Percentiles rank a stretch among this genome's conserved stretches.
These are phyloP conservation scores for Phaffia rhodozyma DNA, from an alignment of 1,284 basidiomycete genomes.

Conservation along the genomic window DNA sequence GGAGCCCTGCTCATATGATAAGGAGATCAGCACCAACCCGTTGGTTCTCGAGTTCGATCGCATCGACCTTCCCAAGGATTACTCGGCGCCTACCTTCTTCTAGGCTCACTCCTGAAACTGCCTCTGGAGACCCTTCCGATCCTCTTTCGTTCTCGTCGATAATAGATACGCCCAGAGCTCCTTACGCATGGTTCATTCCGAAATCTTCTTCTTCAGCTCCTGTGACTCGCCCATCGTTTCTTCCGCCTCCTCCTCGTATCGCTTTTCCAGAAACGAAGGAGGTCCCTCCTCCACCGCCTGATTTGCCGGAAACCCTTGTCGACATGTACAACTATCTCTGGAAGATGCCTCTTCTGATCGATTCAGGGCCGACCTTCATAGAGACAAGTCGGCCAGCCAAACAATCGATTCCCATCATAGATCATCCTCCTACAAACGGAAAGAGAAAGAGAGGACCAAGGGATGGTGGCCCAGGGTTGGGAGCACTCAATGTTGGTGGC, in stretches of 20 bases:
- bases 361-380: background rate
- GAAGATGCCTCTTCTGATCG: background rate
- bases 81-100: background rate
- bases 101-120: too few relatives aligned
- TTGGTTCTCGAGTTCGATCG: background rate
- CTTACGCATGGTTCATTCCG: constrained; percentile 15
- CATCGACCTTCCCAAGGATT: background rate
- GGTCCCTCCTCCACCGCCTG: constrained; percentile 23
- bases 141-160: background rate
- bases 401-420: constrained; percentile 10
- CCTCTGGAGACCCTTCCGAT: background rate
- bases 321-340: constrained; percentile 1
- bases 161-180: background rate
- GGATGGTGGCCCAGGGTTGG: constrained; percentile 19
- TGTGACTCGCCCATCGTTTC: constrained; percentile 9
- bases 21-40: background rate
- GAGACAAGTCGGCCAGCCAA: constrained; percentile 5
- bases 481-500: constrained; percentile 18
- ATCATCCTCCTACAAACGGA: constrained; percentile 13
- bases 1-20: too few relatives aligned
- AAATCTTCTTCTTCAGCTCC: background rate
- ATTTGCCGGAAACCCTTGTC: constrained; percentile 18
- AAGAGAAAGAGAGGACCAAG: constrained; percentile 18
- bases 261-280: constrained; percentile 24
- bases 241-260: constrained; percentile 25